Evolutionary conservation across 1,284 basidiomycete genomes (phyloP).

Genomic region (Puccinia brachypodii): DNA sequence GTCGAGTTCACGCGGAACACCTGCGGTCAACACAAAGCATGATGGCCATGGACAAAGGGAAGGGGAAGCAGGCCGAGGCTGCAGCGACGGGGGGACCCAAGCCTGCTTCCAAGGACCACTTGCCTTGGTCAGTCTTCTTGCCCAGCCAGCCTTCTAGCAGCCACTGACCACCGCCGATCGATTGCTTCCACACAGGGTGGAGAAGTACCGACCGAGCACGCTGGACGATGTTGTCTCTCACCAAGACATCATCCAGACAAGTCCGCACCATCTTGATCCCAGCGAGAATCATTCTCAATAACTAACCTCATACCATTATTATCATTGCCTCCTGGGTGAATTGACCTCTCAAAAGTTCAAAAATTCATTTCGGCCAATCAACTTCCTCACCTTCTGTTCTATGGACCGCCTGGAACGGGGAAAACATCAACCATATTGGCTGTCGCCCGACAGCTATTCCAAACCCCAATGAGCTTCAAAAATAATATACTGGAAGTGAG

Average conservation of each 20-base stretch:
- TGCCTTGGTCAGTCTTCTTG: background rate
- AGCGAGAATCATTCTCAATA: too few relatives aligned
- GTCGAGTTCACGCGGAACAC: too few relatives aligned
- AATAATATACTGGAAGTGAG: constrained; percentile 93
- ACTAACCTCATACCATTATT: too few relatives aligned
- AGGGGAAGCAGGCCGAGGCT: background rate
- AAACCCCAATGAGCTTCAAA: constrained; percentile 65
- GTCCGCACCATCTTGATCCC: constrained; percentile 65
- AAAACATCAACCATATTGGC: constrained; percentile 99
- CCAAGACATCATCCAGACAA: constrained; percentile 86
- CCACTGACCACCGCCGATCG: background rate
- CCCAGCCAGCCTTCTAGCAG: background rate
- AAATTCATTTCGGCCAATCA: constrained; percentile 94
- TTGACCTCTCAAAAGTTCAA: constrained; percentile 67
- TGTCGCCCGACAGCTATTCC: constrained; percentile 89
- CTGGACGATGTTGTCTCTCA: constrained; percentile 91
- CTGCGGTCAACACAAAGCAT: background rate
- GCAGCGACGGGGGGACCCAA: background rate
- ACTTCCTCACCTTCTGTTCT: constrained; percentile 92
- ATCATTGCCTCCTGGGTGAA: background rate
- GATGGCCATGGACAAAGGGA: constrained; percentile 43
- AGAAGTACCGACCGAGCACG: constrained; percentile 86
- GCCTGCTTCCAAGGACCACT: constrained; percentile 14
- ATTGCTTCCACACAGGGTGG: constrained; percentile 69
- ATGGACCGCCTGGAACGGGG: constrained; percentile 94